Evolutionary conservation across 768 basidiomycete species (phyloP).

Genomic region (Tulasnella sp.): DNA sequence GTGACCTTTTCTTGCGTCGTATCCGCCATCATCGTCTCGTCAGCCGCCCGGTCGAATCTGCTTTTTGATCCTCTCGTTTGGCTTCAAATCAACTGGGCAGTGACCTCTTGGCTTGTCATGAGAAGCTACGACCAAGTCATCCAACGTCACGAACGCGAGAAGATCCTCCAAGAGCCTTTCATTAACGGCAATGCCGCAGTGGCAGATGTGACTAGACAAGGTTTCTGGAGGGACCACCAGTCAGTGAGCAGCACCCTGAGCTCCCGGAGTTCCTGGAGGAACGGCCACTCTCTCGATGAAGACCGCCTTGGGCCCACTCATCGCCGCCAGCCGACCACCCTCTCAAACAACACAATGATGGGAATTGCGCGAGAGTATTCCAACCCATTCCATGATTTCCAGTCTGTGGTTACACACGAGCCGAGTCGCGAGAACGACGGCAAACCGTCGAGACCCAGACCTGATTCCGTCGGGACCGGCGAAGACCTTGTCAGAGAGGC

Average conservation of each 20-base stretch:
- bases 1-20: slow-evolving; percentile 28
- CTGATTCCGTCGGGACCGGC: neutral
- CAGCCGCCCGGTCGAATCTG: slow-evolving; percentile 44
- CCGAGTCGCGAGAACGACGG: neutral
- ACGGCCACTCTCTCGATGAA: neutral
- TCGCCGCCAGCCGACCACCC: neutral
- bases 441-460: neutral
- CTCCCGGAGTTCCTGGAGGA: neutral
- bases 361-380: neutral
- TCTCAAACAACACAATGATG: neutral
- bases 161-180: slow-evolving; percentile 48
- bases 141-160: slow-evolving; percentile 58
- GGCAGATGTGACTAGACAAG: neutral
- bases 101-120: slow-evolving; percentile 53
- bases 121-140: slow-evolving; percentile 60
- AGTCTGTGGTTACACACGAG: neutral
- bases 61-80: slow-evolving; percentile 50
- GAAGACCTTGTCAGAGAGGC: neutral
- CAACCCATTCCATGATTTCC: slow-evolving; percentile 2
- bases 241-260: neutral
- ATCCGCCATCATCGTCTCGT: slow-evolving; percentile 20
- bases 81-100: slow-evolving; percentile 55
- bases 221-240: neutral
- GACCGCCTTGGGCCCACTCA: slow-evolving; percentile 5
- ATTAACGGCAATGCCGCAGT: neutral